Conservation (phyloP, 2,329 filamentous ascomycete species). For the Cladosporium phlei region DNA sequence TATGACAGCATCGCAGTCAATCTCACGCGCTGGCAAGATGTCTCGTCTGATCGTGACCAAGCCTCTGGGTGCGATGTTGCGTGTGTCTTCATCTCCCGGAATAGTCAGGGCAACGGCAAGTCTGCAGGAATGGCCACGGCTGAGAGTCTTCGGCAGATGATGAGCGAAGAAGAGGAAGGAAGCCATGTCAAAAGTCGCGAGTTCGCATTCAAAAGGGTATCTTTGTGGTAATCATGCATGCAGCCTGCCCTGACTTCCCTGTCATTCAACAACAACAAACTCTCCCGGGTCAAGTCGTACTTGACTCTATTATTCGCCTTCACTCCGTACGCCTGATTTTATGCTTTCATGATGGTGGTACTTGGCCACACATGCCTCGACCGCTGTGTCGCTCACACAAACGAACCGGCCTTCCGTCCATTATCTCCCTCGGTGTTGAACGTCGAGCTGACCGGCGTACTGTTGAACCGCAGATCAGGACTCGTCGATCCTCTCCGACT, state of each 20-base stretch:
- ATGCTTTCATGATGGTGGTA: too few relatives aligned
- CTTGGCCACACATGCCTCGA: too few relatives aligned
- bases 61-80: neutral
- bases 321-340: neutral
- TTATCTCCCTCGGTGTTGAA: constrained; percentile 4
- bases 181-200: neutral
- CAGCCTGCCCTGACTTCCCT: too few relatives aligned
- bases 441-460: constrained; percentile 10
- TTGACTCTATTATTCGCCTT: neutral
- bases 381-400: neutral
- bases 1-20: constrained; percentile 7
- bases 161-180: neutral
- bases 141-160: neutral
- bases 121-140: neutral
- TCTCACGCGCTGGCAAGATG: neutral
- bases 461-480: constrained; percentile 5
- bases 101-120: neutral
- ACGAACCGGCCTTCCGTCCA: constrained; percentile 8
- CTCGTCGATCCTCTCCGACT: constrained; percentile 1
- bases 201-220: constrained; percentile 12
- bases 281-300: too few relatives aligned
- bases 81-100: constrained; percentile 1
- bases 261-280: too few relatives aligned
- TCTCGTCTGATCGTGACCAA: neutral
- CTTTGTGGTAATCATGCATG: too few relatives aligned